phyloP scores from a whole-genome alignment of 2,329 filamentous ascomycete genomes.

The Tolypocladium tropicale region DNA sequence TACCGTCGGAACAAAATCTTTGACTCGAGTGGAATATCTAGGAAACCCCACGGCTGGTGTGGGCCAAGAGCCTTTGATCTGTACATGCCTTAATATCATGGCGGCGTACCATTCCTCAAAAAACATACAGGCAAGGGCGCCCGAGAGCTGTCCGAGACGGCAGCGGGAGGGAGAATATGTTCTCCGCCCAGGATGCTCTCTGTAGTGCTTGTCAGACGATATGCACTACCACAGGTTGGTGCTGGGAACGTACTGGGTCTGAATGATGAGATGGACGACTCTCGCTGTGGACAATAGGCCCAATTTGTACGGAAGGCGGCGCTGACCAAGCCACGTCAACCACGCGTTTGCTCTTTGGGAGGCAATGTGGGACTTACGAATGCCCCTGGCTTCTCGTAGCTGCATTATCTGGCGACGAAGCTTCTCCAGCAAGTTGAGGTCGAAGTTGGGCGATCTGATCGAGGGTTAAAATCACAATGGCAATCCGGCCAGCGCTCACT shows the following conservation, averaged over 20 bases:
- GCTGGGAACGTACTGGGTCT: constrained; percentile 12
- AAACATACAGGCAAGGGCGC: constrained; percentile 16
- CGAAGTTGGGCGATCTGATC: constrained; percentile 36
- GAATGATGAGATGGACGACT: constrained; percentile 10
- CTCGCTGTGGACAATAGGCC: constrained; percentile 22
- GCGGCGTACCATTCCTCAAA: not conserved
- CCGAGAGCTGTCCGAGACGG: constrained; percentile 40
- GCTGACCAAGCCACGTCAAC: constrained; percentile 1
- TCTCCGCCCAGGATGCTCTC: constrained; percentile 49
- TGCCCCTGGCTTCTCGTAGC: constrained; percentile 41
- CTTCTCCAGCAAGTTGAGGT: constrained; percentile 42
- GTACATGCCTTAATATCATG: not conserved
- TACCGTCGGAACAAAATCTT: constrained; percentile 47
- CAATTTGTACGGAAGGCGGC: constrained; percentile 23
- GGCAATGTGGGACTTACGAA: constrained; percentile 28
- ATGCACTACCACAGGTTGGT: not conserved
- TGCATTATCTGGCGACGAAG: constrained; percentile 37
- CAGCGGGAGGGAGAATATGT: constrained; percentile 46
- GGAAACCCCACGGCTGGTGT: constrained; percentile 29
- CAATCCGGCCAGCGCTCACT: constrained; percentile 1
- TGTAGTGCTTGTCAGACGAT: constrained; percentile 14
- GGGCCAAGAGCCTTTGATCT: constrained; percentile 39
- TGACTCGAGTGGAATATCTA: constrained; percentile 35
- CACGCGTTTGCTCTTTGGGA: not conserved
- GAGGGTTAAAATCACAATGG: constrained; percentile 7